Percentiles rank a stretch among this genome's conserved stretches.
These are phyloP conservation scores for Diaporthe velutina DNA, from an alignment of 2,329 filamentous ascomycete species.

Conservation along the genomic window DNA sequence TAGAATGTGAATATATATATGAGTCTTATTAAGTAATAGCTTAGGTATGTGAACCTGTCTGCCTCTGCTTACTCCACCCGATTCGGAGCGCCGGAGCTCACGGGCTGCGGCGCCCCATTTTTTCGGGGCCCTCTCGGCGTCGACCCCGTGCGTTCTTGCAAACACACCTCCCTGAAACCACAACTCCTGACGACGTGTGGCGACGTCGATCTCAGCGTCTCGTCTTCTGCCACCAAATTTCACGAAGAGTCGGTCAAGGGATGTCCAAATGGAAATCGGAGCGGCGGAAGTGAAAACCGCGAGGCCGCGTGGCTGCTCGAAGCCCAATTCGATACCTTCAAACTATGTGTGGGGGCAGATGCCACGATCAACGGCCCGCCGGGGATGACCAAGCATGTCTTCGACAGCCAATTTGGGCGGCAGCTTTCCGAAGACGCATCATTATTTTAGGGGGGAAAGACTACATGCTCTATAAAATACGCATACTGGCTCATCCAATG, in stretches of 20 bases:
- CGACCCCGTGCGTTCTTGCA: constrained; percentile 5
- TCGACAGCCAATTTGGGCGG: background rate
- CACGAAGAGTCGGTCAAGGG: constrained; percentile 4
- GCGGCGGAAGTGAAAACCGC: background rate
- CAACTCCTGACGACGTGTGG: background rate
- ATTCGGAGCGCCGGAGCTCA: constrained; percentile 1
- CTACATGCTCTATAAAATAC: background rate
- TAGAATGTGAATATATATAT: background rate
- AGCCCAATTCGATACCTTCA: too few relatives aligned
- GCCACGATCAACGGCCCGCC: too few relatives aligned
- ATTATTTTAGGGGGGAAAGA: background rate
- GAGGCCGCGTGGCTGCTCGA: background rate
- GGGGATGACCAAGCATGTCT: background rate
- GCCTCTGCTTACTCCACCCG: background rate
- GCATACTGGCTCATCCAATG: background rate
- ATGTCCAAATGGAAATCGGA: background rate
- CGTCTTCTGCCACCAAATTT: background rate
- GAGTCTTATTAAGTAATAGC: background rate
- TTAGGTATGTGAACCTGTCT: background rate
- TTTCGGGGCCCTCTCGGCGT: constrained; percentile 7
- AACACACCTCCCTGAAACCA: constrained; percentile 10
- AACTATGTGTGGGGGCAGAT: too few relatives aligned
- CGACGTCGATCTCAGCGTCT: background rate
- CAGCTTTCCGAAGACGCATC: background rate
- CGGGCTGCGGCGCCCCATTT: background rate